Evolutionary conservation across 805 yeast species (phyloP), one percentile per base, ranked within the genome.

Genomic region (Candida krabiensis): DNA sequence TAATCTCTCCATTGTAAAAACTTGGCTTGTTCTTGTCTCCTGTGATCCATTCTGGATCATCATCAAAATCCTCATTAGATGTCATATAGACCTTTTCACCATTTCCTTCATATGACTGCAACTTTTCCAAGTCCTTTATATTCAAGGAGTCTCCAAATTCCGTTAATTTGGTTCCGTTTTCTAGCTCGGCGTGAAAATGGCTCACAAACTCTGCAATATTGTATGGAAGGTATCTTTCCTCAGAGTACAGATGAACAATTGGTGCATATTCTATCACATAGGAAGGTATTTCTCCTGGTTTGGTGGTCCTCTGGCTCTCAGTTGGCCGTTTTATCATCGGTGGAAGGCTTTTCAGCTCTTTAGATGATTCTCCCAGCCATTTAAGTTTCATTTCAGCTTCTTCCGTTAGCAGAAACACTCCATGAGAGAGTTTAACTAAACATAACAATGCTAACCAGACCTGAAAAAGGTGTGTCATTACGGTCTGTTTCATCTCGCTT

Each of bases 181-280:
- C 56, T 48, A 71, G 74, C 15, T 71, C 71, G 15, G 83, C 71
- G 46, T 73, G 75, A 63, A 87, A 85, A 55, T 86, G 76, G 5
- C 65, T 63, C 5, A 86, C 89, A 57, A 63, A 91, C 15, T 83
- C 76, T 19, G 69, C 73, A 27, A 89, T 72, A 53, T 88, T 95
- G 51, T 87, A 87, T 0, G 99, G 96, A 49, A 84, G 67, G 56
- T 90, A 91, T 37, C 69, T 63, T 53, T 91, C 99, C 56, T 91
- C 99, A 1, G 95, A 80, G 64, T 91, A 90, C 9, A 91, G 67
- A 55, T 87, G 86, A 2, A 91, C 90, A 37, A 81, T 64, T 0
- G 99, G 98, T 4, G 85, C 77, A 55, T 73, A 71, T 30, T 83
- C 81, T 2, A 77, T 46, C 1, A 80, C 83, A 58, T 77, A 85